phyloP scores from a whole-genome alignment of 768 basidiomycete genomes.

The Imleria badia region DNA sequence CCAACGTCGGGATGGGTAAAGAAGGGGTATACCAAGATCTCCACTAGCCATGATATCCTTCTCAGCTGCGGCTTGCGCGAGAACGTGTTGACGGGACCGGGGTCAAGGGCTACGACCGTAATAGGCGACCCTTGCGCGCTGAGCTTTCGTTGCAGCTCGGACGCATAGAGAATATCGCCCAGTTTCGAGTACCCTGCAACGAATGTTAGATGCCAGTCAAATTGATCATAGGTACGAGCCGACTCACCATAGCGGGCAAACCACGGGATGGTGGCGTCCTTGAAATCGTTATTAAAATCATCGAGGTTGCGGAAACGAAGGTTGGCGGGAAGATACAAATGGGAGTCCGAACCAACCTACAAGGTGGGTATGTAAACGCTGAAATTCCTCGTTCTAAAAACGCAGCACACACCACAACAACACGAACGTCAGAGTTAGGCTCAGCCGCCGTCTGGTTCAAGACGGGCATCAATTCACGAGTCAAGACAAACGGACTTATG shows the following conservation, averaged over 20 bases:
- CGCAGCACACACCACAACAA: constrained; percentile 49
- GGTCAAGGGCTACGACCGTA: constrained; percentile 29
- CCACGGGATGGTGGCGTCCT: constrained; percentile 11
- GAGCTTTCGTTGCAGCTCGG: constrained; percentile 49
- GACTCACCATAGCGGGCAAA: constrained; percentile 36
- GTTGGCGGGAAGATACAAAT: constrained; percentile 21
- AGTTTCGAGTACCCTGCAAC: constrained; percentile 50
- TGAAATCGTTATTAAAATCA: constrained; percentile 38
- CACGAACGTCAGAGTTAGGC: constrained; percentile 54
- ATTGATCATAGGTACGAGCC: not conserved
- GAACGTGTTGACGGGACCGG: constrained; percentile 35
- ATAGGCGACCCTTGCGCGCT: constrained; percentile 25
- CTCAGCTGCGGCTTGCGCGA: constrained; percentile 19
- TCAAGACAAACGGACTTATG: constrained; percentile 57
- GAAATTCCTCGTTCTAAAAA: not conserved
- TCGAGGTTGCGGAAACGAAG: constrained; percentile 32
- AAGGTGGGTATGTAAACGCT: not conserved
- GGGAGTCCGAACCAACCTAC: constrained; percentile 36
- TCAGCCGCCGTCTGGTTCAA: constrained; percentile 48
- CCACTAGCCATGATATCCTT: constrained; percentile 21
- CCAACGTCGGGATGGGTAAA: constrained; percentile 23
- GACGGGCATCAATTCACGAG: constrained; percentile 51
- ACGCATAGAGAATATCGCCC: constrained; percentile 48
- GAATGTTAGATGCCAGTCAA: not conserved
- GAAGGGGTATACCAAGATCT: constrained; percentile 18